These are phyloP conservation scores for Leishmania tarentolae DNA, from an alignment of 208 protist genomes.

Conservation along the genomic window DNA sequence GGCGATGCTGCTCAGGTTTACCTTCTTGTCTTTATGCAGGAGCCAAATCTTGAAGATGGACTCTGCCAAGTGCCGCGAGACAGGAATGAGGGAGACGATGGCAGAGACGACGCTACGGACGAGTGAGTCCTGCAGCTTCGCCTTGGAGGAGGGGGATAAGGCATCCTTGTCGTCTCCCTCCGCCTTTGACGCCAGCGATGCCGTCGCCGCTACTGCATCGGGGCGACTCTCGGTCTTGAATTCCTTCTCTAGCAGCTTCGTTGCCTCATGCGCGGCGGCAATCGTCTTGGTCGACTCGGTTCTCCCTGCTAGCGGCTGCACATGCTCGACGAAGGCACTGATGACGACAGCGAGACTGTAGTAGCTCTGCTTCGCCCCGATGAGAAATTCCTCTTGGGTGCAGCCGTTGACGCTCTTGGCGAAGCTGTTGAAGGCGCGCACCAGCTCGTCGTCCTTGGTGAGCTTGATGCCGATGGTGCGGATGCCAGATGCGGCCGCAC, in stretches of 20 bases:
- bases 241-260: slow-evolving; percentile 29
- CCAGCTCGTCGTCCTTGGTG: slow-evolving; percentile 35
- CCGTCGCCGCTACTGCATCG: not conserved
- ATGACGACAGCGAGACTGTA: slow-evolving; percentile 53
- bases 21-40: slow-evolving; percentile 49
- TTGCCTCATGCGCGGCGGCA: slow-evolving; percentile 28
- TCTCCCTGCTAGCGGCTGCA: slow-evolving; percentile 8
- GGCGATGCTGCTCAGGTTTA: slow-evolving; percentile 66
- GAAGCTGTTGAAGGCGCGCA: slow-evolving; percentile 61
- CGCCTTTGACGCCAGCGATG: not conserved
- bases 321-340: slow-evolving; percentile 30
- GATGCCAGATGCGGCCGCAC: slow-evolving; percentile 18
- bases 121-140: slow-evolving; percentile 26
- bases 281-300: slow-evolving; percentile 32
- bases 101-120: slow-evolving; percentile 29
- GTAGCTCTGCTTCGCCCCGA: slow-evolving; percentile 76
- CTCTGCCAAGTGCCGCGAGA: slow-evolving; percentile 58
- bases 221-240: slow-evolving; percentile 16
- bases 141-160: slow-evolving; percentile 1
- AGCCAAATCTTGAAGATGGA: slow-evolving; percentile 70
- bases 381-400: slow-evolving; percentile 58
- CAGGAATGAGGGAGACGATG: slow-evolving; percentile 49
- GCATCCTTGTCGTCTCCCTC: not conserved
- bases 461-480: slow-evolving; percentile 36
- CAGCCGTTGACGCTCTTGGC: slow-evolving; percentile 45